A percentile compares a stretch with the other conserved stretches of the same genome.
phyloP scores from a whole-genome alignment of 257 asterid species.

The Voacanga thouarsii region DNA sequence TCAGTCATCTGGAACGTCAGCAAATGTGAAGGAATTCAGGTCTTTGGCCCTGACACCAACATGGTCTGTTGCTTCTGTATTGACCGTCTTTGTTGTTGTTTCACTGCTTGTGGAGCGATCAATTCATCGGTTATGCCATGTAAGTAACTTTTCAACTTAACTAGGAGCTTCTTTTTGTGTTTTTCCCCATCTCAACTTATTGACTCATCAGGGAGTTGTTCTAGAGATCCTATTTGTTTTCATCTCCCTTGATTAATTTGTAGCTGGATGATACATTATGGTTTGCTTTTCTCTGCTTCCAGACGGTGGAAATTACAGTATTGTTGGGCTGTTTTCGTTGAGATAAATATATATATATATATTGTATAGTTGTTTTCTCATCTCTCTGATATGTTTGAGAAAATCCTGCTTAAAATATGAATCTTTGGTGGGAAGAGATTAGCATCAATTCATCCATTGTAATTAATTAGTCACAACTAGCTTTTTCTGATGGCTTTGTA shows the following conservation, averaged over 20 bases:
- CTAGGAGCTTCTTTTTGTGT: not conserved
- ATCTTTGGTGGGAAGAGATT: not conserved
- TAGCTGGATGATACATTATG: not conserved
- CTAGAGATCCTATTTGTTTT: not conserved
- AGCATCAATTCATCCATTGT: not conserved
- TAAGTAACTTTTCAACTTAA: slow-evolving; percentile 32
- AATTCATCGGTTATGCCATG: slow-evolving; percentile 77
- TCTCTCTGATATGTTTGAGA: not conserved
- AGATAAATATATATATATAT: too few species aligned
- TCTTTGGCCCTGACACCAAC: slow-evolving; percentile 94
- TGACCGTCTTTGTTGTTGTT: slow-evolving; percentile 84
- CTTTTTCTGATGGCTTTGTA: not conserved
- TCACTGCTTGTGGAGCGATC: slow-evolving; percentile 94
- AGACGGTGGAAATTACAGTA: not conserved
- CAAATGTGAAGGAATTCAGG: slow-evolving; percentile 51
- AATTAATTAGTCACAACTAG: not conserved
- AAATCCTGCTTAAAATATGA: not conserved
- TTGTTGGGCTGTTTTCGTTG: not conserved
- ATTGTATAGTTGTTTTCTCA: not conserved
- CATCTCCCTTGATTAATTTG: not conserved
- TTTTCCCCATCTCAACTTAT: not conserved
- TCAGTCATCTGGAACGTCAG: slow-evolving; percentile 28
- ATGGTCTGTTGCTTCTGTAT: slow-evolving; percentile 94
- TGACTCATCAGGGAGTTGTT: not conserved
- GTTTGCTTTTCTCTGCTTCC: not conserved